A percentile compares a stretch with the other conserved stretches of the same genome.
Evolutionary conservation across 2,329 filamentous ascomycete species (phyloP).

Genomic region (Teratosphaeria pseudoeucalypti): DNA sequence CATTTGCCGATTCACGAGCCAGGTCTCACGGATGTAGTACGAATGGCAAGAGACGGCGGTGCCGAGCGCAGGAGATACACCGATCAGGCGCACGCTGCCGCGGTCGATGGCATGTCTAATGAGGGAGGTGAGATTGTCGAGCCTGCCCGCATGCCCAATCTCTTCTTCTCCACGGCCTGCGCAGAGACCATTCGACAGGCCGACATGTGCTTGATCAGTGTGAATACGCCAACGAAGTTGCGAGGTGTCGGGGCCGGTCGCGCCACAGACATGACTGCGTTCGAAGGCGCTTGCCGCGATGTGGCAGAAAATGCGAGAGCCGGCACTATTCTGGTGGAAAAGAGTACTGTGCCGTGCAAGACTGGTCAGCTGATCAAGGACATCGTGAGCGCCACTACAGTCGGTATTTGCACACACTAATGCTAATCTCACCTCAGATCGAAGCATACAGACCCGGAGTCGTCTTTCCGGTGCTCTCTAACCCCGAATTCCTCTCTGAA

Average conservation of each 20-base stretch:
- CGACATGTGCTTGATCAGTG: slow-evolving; percentile 63
- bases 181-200: slow-evolving; percentile 52
- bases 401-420: not conserved
- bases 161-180: slow-evolving; percentile 62
- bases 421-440: slow-evolving; percentile 4
- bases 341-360: slow-evolving; percentile 67
- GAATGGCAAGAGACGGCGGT: slow-evolving; percentile 44
- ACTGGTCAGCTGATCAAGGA: slow-evolving; percentile 60
- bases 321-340: slow-evolving; percentile 66
- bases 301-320: slow-evolving; percentile 55
- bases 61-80: slow-evolving; percentile 28
- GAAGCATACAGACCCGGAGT: slow-evolving; percentile 51
- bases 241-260: slow-evolving; percentile 57
- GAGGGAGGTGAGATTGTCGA: not conserved
- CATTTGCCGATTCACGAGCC: slow-evolving; percentile 70
- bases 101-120: not conserved
- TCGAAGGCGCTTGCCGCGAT: slow-evolving; percentile 57
- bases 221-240: slow-evolving; percentile 69
- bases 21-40: slow-evolving; percentile 56
- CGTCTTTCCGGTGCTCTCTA: slow-evolving; percentile 67
- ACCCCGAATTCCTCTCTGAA: slow-evolving; percentile 70
- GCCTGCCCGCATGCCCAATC: slow-evolving; percentile 45
- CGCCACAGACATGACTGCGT: slow-evolving; percentile 60
- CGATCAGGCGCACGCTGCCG: slow-evolving; percentile 9
- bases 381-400: slow-evolving; percentile 38